Base-by-base conservation (phyloP, 2,329 filamentous ascomycete genomes). In the Phyllosticta ampelicida region DNA sequence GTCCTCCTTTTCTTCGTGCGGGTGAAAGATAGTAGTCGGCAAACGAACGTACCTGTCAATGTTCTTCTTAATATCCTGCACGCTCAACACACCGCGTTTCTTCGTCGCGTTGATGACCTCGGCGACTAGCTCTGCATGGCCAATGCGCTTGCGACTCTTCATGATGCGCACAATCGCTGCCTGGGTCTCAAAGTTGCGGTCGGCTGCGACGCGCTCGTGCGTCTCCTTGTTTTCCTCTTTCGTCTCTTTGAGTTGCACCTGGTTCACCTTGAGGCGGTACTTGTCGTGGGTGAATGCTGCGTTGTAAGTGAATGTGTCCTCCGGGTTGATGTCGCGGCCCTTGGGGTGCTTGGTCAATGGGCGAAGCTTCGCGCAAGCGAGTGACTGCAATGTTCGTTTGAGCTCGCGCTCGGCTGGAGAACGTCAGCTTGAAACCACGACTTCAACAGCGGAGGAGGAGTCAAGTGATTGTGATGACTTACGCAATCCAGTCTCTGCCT, bases 241-340 rank as follows among this genome's bases (percentile, higher is more conserved):
- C 0, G 94, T 97, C 75, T 99, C 94, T 74, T 94, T 95, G 54
- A 96, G 81, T 74, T 99, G 94, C 65, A 99, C 94, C 74, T 96
- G 92, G 75, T 97, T 99, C 77, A 99, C 96, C 77, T 99, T 99
- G 75, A 99, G 86, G 59, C 90, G 85, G 73, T 89, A 87, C 72
- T 94, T 95, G 19, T 85, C 80, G 68, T 96, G 87, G 2, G 76
- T 76, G 73, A 99, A 99, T 16, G 71, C 70, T 51, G 80, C 73
- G 74, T 96, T 96, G 67, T 95, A 85, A 0, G 83, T 83, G 67
- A 99, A 99, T 0, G 85, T 88, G 73, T 99, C 95, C 0, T 82
- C 89, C 0, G 77, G 68, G 60, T 81, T 80, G 63, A 99, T 84
- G 0, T 99, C 91, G 57, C 86, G 84, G 55, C 89, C 86, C 71